phyloP scores from a whole-genome alignment of 352 stramenopile species.

The Phytophthora nicotianae region DNA sequence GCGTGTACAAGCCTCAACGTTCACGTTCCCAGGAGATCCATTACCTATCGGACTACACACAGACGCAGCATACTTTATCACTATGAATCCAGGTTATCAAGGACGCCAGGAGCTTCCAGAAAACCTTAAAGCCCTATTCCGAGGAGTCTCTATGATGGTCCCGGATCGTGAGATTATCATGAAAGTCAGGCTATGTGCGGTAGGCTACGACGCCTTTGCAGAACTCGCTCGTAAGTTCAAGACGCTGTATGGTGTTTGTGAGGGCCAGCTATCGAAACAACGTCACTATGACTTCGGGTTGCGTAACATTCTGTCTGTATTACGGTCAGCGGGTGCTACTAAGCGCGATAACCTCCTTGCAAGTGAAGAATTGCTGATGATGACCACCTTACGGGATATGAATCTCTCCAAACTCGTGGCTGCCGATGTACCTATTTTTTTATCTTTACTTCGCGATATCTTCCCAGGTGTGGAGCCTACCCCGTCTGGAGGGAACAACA shows the following conservation, averaged over 20 bases:
- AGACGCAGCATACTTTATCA: conserved; percentile 90
- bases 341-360: conserved; percentile 95
- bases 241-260: conserved; percentile 94
- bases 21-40: conserved; percentile 73
- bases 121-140: conserved; percentile 93
- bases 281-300: conserved; percentile 95
- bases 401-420: conserved; percentile 94
- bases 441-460: conserved; percentile 89
- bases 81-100: conserved; percentile 95
- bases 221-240: conserved; percentile 96
- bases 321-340: conserved; percentile 94
- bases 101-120: conserved; percentile 92
- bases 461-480: conserved; percentile 74
- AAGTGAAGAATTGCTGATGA: conserved; percentile 94
- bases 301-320: conserved; percentile 95
- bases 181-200: conserved; percentile 93
- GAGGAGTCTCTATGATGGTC: conserved; percentile 97
- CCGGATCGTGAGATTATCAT: conserved; percentile 97
- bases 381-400: conserved; percentile 94
- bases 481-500: conserved; percentile 31
- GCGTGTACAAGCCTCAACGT: conserved; percentile 49
- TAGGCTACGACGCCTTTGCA: conserved; percentile 91
- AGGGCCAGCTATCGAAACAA: conserved; percentile 94
- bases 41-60: conserved; percentile 59
- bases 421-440: conserved; percentile 92